These are phyloP conservation scores for Jaltomata sinuosa DNA, from an alignment of 257 asterid genomes.

Conservation along the genomic window DNA sequence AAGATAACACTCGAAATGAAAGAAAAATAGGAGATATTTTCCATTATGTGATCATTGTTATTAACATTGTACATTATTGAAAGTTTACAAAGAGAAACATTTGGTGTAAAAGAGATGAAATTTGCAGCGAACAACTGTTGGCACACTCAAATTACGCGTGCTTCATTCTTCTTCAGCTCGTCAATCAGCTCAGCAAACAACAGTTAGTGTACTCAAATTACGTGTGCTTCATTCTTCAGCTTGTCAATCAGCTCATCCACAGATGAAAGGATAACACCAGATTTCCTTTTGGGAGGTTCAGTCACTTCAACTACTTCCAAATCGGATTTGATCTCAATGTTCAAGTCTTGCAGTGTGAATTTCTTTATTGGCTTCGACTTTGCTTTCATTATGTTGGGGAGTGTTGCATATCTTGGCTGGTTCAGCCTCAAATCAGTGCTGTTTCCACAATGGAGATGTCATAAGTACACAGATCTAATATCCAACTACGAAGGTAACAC, in stretches of 20 bases:
- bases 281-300: slow-evolving; percentile 90
- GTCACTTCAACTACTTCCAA: slow-evolving; percentile 67
- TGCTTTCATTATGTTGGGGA: slow-evolving; percentile 96
- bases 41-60: neutral
- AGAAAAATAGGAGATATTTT: neutral
- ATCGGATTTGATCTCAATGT: slow-evolving; percentile 61
- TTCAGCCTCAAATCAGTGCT: slow-evolving; percentile 89
- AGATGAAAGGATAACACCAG: slow-evolving; percentile 72
- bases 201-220: slow-evolving; percentile 21
- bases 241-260: slow-evolving; percentile 89
- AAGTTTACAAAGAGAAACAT: neutral
- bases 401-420: slow-evolving; percentile 93
- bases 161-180: slow-evolving; percentile 80
- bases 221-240: slow-evolving; percentile 74
- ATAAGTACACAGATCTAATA: neutral
- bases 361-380: slow-evolving; percentile 78
- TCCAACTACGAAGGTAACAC: neutral
- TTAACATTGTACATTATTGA: neutral
- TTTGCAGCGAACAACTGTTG: neutral
- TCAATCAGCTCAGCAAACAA: slow-evolving; percentile 38
- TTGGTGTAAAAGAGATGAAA: neutral
- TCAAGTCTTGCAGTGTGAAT: slow-evolving; percentile 58
- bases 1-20: neutral
- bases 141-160: slow-evolving; percentile 38
- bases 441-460: slow-evolving; percentile 3